Percentiles rank a stretch among this genome's conserved stretches.
phyloP scores from a whole-genome alignment of 164 flowering plant species.

The Nymphaea thermarum region DNA sequence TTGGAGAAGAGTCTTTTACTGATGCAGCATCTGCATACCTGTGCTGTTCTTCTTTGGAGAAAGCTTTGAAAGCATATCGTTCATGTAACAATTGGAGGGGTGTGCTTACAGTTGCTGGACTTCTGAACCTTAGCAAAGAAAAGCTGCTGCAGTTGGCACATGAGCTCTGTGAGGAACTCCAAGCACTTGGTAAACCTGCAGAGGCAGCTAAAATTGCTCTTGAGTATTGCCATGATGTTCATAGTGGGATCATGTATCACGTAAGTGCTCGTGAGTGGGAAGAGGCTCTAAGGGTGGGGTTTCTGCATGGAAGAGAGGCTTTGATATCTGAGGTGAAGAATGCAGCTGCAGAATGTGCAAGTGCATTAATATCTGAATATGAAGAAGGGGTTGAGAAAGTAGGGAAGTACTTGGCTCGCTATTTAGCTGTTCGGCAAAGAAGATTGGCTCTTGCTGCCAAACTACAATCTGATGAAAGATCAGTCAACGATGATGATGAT shows the following conservation, averaged over 20 bases:
- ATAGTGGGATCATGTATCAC: slow-evolving; percentile 37
- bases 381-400: slow-evolving; percentile 86
- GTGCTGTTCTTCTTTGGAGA: slow-evolving; percentile 60
- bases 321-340: slow-evolving; percentile 40
- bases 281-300: slow-evolving; percentile 82
- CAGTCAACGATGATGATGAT: slow-evolving; percentile 48
- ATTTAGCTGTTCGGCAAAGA: slow-evolving; percentile 91
- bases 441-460: slow-evolving; percentile 81
- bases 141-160: slow-evolving; percentile 52
- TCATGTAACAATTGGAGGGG: slow-evolving; percentile 82
- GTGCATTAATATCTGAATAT: slow-evolving; percentile 40
- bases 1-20: slow-evolving; percentile 53
- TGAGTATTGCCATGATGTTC: slow-evolving; percentile 75
- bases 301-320: slow-evolving; percentile 52
- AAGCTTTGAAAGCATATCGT: slow-evolving; percentile 82
- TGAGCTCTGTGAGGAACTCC: slow-evolving; percentile 92
- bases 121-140: slow-evolving; percentile 49
- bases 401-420: slow-evolving; percentile 83
- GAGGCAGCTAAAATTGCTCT: slow-evolving; percentile 92
- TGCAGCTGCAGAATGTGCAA: slow-evolving; percentile 72
- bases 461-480: slow-evolving; percentile 52
- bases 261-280: slow-evolving; percentile 87
- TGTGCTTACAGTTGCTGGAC: slow-evolving; percentile 75
- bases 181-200: slow-evolving; percentile 80
- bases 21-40: slow-evolving; percentile 83